A percentile compares a stretch with the other conserved stretches of the same genome.
Conservation (phyloP, 2,329 filamentous ascomycete genomes). For the Colletotrichum orbiculare region DNA sequence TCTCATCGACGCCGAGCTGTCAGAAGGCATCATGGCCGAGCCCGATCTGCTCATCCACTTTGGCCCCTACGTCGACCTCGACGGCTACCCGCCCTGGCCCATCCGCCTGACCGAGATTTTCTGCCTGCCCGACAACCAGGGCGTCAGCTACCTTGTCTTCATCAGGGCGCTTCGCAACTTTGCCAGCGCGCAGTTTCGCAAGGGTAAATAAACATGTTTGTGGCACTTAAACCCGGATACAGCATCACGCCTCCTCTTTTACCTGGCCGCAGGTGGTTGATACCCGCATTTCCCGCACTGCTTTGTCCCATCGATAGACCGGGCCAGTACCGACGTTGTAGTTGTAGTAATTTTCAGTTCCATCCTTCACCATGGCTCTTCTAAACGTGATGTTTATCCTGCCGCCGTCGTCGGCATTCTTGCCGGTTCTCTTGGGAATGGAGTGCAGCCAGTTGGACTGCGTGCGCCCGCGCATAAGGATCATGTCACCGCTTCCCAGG, state of each 20-base stretch:
- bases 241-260: conserved; percentile 19
- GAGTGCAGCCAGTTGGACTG: conserved; percentile 83
- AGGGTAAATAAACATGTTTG: conserved; percentile 67
- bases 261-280: conserved; percentile 43
- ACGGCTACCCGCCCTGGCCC: conserved; percentile 97
- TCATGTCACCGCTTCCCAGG: conserved; percentile 78
- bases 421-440: conserved; percentile 78
- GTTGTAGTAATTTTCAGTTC: conserved; percentile 85
- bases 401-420: conserved; percentile 70
- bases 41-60: conserved; percentile 92
- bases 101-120: conserved; percentile 95
- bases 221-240: conserved; percentile 28
- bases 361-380: conserved; percentile 74
- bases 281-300: conserved; percentile 59
- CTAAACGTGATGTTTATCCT: conserved; percentile 84
- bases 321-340: conserved; percentile 81
- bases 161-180: conserved; percentile 85
- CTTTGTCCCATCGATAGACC: conserved; percentile 75
- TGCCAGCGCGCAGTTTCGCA: conserved; percentile 87
- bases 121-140: conserved; percentile 78
- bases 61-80: conserved; percentile 82
- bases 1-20: conserved; percentile 89
- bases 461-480: conserved; percentile 81
- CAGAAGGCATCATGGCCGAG: conserved; percentile 82
- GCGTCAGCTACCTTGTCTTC: conserved; percentile 95